Base-by-base conservation (phyloP, 2,329 filamentous ascomycete species). In the Passalora sequoiae region DNA sequence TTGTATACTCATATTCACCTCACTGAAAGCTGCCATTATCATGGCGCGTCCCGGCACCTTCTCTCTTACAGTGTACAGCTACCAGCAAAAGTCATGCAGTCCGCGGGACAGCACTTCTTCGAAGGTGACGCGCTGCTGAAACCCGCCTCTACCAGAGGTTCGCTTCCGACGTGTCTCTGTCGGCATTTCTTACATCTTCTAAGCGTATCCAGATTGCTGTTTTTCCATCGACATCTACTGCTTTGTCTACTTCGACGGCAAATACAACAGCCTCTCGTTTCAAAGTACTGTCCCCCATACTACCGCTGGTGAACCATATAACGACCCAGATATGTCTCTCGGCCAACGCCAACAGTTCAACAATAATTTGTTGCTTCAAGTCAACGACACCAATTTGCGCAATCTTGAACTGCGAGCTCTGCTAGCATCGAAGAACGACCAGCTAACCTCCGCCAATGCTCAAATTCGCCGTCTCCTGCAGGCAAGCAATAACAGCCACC, bases 401-500 rank as follows among this genome's bases (percentile, higher is more conserved):
- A 53, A 53, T 16, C 38, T 53, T n/a, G 50, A 53, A 22, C 43
- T 53, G 3, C 47, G 53, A 27, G 41, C 47, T 5, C 29, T 50
- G 15, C 43, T 53, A 15, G 52, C 52, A 16, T 45, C 50, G 31
- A 52, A 50, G 27, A 45, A 55, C 17, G 52, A 55, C 33, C 41
- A 50, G 15, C 40, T 55, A 4, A 42, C 47, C 7, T 22, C 25
- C 6, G 28, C 31, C 32, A 50, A 40, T 21, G 43, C 40, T 12
- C 47, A 45, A 13, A 21, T 51, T 1, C 49, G 48, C 12, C 47
- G 29, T 33, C 36, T 35, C 9, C 10, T 44, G 24, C 6, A 6
- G 6, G 24, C 6, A 6, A 27, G 12, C 24, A 27, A 6, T 7
- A 27, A 27, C 24, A 27, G 12, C 12, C 24, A 7, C 6, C 24